Conservation (phyloP, 441 rosid genomes). For the Biscutella laevigata region DNA sequence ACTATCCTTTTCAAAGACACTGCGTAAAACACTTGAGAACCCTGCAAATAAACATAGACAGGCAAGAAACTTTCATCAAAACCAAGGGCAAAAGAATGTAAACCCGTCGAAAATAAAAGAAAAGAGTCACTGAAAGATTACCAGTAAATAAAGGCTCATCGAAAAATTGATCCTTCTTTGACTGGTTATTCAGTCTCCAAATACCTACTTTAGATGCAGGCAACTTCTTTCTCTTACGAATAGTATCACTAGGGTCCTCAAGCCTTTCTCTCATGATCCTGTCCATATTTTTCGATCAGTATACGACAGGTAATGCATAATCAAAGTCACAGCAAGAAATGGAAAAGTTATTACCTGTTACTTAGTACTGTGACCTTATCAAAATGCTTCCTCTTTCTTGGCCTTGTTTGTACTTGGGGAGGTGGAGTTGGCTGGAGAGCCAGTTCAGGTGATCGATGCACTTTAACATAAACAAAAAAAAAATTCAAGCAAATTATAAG, state of each 20-base stretch:
- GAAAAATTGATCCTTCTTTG: constrained; percentile 46
- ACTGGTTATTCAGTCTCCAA: constrained; percentile 49
- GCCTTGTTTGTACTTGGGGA: constrained; percentile 29
- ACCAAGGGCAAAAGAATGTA: too few species aligned
- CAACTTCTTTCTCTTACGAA: constrained; percentile 39
- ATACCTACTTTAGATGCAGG: constrained; percentile 39
- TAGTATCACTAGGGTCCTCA: constrained; percentile 42
- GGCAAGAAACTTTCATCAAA: constrained; percentile 1
- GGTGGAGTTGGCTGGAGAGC: constrained; percentile 49
- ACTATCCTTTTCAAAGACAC: constrained; percentile 33
- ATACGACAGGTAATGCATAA: not conserved
- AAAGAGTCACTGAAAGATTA: constrained; percentile 17
- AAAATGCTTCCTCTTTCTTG: constrained; percentile 49
- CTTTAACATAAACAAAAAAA: constrained; percentile 34
- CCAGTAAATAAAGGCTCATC: constrained; percentile 54
- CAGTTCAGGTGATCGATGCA: constrained; percentile 42
- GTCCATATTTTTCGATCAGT: constrained; percentile 22
- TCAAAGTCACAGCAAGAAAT: constrained; percentile 3
- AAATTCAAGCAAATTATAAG: not conserved
- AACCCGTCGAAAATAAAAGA: too few species aligned
- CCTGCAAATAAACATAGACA: constrained; percentile 36
- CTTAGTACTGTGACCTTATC: constrained; percentile 52
- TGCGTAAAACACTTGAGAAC: constrained; percentile 34
- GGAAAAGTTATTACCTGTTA: constrained; percentile 42
- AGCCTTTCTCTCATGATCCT: constrained; percentile 60